These are phyloP conservation scores for Hibiscus trionum DNA, from an alignment of 345 rosid species.

Conservation along the genomic window DNA sequence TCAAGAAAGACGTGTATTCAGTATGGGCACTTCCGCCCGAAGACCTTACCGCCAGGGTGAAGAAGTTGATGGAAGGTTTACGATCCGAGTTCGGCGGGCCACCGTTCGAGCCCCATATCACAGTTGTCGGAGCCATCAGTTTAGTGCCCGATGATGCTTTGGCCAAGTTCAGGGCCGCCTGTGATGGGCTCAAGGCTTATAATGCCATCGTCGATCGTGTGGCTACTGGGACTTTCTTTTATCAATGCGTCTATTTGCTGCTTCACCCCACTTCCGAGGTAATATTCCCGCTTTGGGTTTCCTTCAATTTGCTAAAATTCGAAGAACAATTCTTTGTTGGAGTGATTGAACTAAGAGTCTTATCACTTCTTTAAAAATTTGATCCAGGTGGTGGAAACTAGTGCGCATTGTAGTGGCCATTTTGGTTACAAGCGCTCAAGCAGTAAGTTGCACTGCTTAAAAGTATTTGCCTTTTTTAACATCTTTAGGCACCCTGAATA, in stretches of 20 bases:
- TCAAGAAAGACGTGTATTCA: conserved; percentile 44
- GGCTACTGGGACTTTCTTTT: conserved; percentile 66
- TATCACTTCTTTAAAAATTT: neutral
- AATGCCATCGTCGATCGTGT: conserved; percentile 45
- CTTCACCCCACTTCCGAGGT: conserved; percentile 67
- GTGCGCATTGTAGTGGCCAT: conserved; percentile 41
- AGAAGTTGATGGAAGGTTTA: conserved; percentile 56
- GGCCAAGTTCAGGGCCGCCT: conserved; percentile 51
- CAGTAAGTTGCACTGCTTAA: conserved; percentile 35
- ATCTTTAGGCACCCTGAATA: neutral
- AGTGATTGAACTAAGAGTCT: too few relatives aligned
- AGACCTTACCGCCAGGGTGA: conserved; percentile 34
- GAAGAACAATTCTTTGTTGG: too few relatives aligned
- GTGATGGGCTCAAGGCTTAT: conserved; percentile 51
- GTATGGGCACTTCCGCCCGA: conserved; percentile 81
- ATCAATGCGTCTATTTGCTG: conserved; percentile 69
- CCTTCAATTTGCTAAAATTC: neutral
- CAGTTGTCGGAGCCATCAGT: conserved; percentile 52
- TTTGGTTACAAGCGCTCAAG: conserved; percentile 40
- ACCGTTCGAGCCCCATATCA: conserved; percentile 70
- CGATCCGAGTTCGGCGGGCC: conserved; percentile 75
- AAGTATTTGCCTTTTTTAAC: neutral
- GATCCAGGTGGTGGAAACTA: conserved; percentile 59
- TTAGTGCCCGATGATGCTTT: conserved; percentile 60
- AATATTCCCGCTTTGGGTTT: neutral